These are phyloP conservation scores for Hypocreales sp. DNA, from an alignment of 2,329 filamentous ascomycete genomes.

Conservation along the genomic window DNA sequence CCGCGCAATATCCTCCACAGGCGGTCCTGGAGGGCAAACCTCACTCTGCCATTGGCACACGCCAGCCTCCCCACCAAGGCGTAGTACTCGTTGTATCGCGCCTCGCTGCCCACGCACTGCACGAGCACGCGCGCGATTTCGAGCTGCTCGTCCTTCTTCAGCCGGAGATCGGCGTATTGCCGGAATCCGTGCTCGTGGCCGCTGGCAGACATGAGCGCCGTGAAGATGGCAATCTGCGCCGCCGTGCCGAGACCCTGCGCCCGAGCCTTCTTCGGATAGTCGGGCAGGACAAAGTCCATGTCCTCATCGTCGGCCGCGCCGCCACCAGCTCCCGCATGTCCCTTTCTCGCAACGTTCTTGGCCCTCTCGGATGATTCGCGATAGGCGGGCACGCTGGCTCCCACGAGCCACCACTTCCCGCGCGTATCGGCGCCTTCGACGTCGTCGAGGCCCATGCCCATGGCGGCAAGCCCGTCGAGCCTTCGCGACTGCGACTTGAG, in stretches of 20 bases:
- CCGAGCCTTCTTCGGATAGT: constrained; percentile 57
- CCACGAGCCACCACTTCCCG: constrained; percentile 97
- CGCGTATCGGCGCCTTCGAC: constrained; percentile 71
- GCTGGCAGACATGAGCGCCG: constrained; percentile 71
- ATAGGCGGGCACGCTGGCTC: constrained; percentile 64
- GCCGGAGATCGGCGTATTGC: constrained; percentile 62
- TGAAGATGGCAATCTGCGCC: constrained; percentile 79
- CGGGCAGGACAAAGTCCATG: constrained; percentile 38
- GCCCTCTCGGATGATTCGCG: constrained; percentile 1
- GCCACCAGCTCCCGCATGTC: constrained; percentile 6
- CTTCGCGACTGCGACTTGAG: constrained; percentile 42
- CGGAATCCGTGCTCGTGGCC: constrained; percentile 74
- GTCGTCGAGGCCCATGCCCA: constrained; percentile 69
- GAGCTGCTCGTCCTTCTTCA: constrained; percentile 74
- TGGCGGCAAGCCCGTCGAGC: constrained; percentile 63
- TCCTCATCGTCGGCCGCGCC: constrained; percentile 26
- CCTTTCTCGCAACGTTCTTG: constrained; percentile 7
- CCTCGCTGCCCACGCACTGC: constrained; percentile 72
- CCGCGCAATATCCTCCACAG: constrained; percentile 76
- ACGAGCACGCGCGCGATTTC: constrained; percentile 81
- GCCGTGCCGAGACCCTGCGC: constrained; percentile 79
- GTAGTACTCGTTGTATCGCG: constrained; percentile 85
- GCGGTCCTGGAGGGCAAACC: constrained; percentile 74
- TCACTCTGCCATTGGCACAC: constrained; percentile 58
- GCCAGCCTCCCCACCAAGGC: constrained; percentile 68